Evolutionary conservation across 1,284 basidiomycete genomes (phyloP).

Genomic region (Pyrrhoderma noxium): DNA sequence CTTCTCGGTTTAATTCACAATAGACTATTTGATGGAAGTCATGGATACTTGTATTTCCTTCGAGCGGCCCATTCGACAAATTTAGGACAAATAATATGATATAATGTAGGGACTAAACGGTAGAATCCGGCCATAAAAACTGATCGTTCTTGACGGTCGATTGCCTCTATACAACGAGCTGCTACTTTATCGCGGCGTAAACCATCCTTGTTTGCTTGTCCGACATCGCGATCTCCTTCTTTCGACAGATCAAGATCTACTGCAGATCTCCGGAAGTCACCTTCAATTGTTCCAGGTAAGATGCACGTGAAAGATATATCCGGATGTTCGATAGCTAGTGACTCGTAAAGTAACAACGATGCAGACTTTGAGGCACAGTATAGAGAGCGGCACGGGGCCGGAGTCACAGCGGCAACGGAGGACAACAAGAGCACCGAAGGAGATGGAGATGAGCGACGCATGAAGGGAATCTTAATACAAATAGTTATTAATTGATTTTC

Average conservation of each 20-base stretch:
- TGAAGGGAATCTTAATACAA: constrained; percentile 61
- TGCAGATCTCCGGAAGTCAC: constrained; percentile 73
- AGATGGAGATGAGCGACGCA: constrained; percentile 57
- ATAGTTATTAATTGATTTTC: constrained; percentile 6
- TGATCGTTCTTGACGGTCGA: constrained; percentile 46
- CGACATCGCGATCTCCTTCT: constrained; percentile 33
- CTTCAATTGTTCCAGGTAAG: constrained; percentile 62
- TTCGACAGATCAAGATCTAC: constrained; percentile 52
- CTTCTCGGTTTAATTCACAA: background rate
- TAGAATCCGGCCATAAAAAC: constrained; percentile 47
- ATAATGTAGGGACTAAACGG: constrained; percentile 39
- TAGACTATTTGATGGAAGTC: background rate
- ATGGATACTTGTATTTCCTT: constrained; percentile 50
- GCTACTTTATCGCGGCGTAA: constrained; percentile 52
- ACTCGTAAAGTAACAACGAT: constrained; percentile 70
- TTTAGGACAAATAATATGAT: constrained; percentile 51
- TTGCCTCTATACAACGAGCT: constrained; percentile 44
- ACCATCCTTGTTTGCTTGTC: constrained; percentile 41
- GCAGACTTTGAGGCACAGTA: constrained; percentile 85
- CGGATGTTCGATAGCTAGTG: constrained; percentile 75
- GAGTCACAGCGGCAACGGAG: constrained; percentile 73
- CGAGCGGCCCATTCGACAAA: constrained; percentile 49
- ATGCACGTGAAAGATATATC: constrained; percentile 49
- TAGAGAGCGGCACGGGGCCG: constrained; percentile 79
- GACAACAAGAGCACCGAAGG: constrained; percentile 80